These are phyloP conservation scores for Rickenella mellea DNA, from an alignment of 768 basidiomycete genomes.

Conservation along the genomic window DNA sequence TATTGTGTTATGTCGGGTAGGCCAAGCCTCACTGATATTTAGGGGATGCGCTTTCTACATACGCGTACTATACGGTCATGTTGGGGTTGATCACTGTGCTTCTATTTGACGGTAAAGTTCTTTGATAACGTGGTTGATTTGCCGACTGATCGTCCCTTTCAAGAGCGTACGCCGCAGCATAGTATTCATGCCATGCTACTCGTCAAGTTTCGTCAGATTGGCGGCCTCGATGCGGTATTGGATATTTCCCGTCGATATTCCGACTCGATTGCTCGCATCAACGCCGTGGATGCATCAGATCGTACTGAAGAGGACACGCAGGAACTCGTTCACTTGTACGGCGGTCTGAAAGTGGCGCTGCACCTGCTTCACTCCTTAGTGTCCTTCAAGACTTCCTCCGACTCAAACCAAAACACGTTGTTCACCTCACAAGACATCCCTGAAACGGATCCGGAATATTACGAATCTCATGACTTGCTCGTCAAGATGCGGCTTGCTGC, in stretches of 20 bases:
- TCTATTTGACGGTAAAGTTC: constrained; percentile 47
- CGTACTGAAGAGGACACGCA: constrained; percentile 49
- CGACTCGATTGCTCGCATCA: constrained; percentile 44
- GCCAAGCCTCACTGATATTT: constrained; percentile 6
- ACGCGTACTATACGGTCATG: constrained; percentile 46
- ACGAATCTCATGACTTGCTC: constrained; percentile 81
- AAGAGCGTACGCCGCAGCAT: constrained; percentile 69
- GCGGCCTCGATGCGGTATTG: constrained; percentile 64
- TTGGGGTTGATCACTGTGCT: constrained; percentile 41
- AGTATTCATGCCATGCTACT: constrained; percentile 79
- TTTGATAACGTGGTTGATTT: background rate
- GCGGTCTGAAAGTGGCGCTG: constrained; percentile 73
- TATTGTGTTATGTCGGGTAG: constrained; percentile 4
- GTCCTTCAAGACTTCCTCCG: constrained; percentile 71
- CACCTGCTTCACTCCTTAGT: constrained; percentile 69
- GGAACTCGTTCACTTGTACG: constrained; percentile 67
- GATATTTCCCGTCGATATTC: constrained; percentile 46
- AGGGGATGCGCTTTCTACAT: constrained; percentile 33
- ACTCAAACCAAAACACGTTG: constrained; percentile 74
- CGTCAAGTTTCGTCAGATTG: constrained; percentile 57
- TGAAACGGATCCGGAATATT: constrained; percentile 68
- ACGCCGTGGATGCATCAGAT: constrained; percentile 40
- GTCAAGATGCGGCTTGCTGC: constrained; percentile 66
- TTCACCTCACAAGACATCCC: constrained; percentile 69
- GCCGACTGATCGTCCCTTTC: constrained; percentile 2